Base-by-base conservation (phyloP, 768 basidiomycete genomes). In the Russula sp. region DNA sequence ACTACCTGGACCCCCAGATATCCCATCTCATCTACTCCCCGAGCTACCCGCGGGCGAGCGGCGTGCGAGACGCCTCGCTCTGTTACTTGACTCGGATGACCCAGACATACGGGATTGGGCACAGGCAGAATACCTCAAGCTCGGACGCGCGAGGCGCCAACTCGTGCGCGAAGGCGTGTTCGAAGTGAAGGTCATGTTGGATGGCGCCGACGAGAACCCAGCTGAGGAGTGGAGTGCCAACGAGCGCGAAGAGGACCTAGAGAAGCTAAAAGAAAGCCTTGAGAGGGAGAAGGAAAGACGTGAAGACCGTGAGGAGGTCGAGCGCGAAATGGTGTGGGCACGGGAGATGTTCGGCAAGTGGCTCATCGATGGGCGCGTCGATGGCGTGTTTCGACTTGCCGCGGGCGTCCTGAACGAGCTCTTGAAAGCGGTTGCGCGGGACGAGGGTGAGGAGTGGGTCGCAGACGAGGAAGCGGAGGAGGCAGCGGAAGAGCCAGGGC, bases 161-260 rank as follows among this genome's bases (percentile, higher is more conserved):
- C 65, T 66, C 48, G 67, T 68, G 6, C 51, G 59, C 22, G 67
- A 68, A 34, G 67, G 67, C 22, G 65, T 68, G 7, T 68, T 63
- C 37, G 65, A 66, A 20, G 65, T 66, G 35, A 66, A 58, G 22
- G 56, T 58, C 0, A 34, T 39, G n/a, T 27, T 48, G 32, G 58
- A 66, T 42, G 66, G 58, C 16, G 49, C 39, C 3, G 59, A 65
- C 7, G 58, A 61, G 35, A 57, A 53, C 22, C 31, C n/a, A 3
- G 22, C 47, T 14, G 63, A 65, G 1, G 65, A 64, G 22, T 64
- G 57, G 56, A 63, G 57, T 20, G 57, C 52, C 22, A 64, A 57
- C 32, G 65, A 66, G 35, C 51, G 42, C 3, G 65, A 66, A 40
- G 65, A 64, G 51, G 66, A 66, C 18, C 39, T 66, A 13, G 66